Percentiles rank a stretch among this genome's conserved stretches.
Conservation (phyloP, 2,329 filamentous ascomycete species). For the Tricladium varicosporioides region DNA sequence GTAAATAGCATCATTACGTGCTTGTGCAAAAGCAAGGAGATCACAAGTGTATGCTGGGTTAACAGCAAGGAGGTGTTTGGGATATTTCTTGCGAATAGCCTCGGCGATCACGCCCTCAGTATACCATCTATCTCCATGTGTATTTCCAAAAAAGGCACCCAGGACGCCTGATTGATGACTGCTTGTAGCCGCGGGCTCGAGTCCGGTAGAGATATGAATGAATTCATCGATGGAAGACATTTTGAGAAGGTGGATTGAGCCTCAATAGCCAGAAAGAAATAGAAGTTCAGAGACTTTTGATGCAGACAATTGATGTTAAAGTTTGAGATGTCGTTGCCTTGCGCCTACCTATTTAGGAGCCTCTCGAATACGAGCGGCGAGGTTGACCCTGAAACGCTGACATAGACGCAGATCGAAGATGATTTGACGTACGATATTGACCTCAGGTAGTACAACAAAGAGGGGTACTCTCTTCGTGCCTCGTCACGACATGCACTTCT, state of each 20-base stretch:
- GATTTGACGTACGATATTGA: too few species aligned
- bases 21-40: constrained; percentile 25
- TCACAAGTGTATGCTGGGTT: neutral
- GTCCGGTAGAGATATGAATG: constrained; percentile 18
- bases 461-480: constrained; percentile 46
- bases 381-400: constrained; percentile 4
- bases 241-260: neutral
- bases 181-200: neutral
- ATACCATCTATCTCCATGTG: constrained; percentile 19
- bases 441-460: constrained; percentile 29
- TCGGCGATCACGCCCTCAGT: constrained; percentile 24
- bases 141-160: constrained; percentile 22
- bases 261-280: neutral
- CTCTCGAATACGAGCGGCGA: constrained; percentile 14
- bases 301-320: neutral
- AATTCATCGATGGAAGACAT: constrained; percentile 25
- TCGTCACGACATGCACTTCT: constrained; percentile 48
- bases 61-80: constrained; percentile 26
- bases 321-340: constrained; percentile 19
- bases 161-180: constrained; percentile 2
- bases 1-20: constrained; percentile 21
- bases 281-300: neutral
- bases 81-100: constrained; percentile 22
- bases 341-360: constrained; percentile 5
- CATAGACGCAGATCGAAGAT: neutral